phyloP scores from a whole-genome alignment of 495 filamentous ascomycete genomes.

The Penicillium daleae region DNA sequence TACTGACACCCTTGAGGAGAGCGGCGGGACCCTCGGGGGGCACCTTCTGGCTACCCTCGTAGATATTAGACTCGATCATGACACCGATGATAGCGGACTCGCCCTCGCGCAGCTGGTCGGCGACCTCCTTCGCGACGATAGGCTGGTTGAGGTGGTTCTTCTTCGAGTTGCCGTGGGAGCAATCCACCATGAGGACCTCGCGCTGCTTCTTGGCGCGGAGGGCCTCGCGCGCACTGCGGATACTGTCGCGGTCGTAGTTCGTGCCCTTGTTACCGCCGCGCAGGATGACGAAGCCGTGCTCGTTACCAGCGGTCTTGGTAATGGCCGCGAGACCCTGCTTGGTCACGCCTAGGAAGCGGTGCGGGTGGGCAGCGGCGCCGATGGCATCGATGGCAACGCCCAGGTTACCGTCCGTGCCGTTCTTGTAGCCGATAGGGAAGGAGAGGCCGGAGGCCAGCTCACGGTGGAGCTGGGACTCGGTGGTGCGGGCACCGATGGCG shows the following conservation, averaged over 20 bases:
- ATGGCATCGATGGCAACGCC: slow-evolving; percentile 96
- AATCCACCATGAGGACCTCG: slow-evolving; percentile 95
- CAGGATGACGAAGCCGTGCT: slow-evolving; percentile 96
- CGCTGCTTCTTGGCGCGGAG: slow-evolving; percentile 83
- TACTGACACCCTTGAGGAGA: slow-evolving; percentile 90
- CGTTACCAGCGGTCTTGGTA: slow-evolving; percentile 87
- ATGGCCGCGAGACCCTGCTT: slow-evolving; percentile 97
- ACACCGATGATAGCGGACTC: slow-evolving; percentile 90
- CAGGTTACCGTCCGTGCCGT: slow-evolving; percentile 94
- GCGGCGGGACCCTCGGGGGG: slow-evolving; percentile 77
- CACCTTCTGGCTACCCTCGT: slow-evolving; percentile 94
- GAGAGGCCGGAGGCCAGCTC: slow-evolving; percentile 96
- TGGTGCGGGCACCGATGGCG: slow-evolving; percentile 96
- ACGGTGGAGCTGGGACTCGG: slow-evolving; percentile 92
- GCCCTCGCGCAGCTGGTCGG: slow-evolving; percentile 83
- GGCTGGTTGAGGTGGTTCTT: slow-evolving; percentile 86
- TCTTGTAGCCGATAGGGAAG: slow-evolving; percentile 99
- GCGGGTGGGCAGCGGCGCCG: slow-evolving; percentile 84
- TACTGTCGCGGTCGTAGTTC: slow-evolving; percentile 87
- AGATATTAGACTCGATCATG: slow-evolving; percentile 98
- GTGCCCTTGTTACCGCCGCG: slow-evolving; percentile 91
- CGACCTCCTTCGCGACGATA: slow-evolving; percentile 79
- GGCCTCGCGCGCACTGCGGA: slow-evolving; percentile 76
- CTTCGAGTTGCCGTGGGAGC: slow-evolving; percentile 79
- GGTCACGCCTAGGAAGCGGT: slow-evolving; percentile 99